Base-by-base conservation (phyloP, 1,139 yeast species). In the Petasospora fabianii region DNA sequence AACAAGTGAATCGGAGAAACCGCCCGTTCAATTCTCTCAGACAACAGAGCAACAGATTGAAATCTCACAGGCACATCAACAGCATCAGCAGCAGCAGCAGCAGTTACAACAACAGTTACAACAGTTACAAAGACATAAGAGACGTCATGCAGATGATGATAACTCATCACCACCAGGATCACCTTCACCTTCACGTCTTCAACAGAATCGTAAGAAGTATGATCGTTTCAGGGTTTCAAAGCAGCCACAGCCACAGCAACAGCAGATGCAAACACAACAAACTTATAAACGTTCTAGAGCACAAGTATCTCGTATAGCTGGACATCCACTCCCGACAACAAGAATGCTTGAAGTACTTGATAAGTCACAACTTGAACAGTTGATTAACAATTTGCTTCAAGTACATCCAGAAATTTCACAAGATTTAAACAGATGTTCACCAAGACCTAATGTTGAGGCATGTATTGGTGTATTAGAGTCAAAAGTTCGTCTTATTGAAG, bases 301-400 rank as follows among this genome's bases (percentile, higher is more conserved):
- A 4, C 31, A 24, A 3, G 15, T 28, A 3, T n/a, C 14, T 3
- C 28, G 50, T 14, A 47, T 56, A 11, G 30, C 44, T 13, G 65
- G 69, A 9, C 60, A 62, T 16, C 66, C 61, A 2, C 66, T 84
- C 42, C 84, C 90, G 2, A 59, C 82, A 18, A 59, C 65, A 35
- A 67, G 95, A 44, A 61, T 83, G 22, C 69, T 85, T 20, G 94
- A 85, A 59, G 77, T 84, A 6, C 64, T 85, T 46, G 84, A 80
- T 58, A 73, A 73, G 41, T 57, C 65, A 31, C 67, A 77, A 24
- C 65, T 86, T 31, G 80, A 77, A 52, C 55, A 57, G 14, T 59
- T 86, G 32, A 62, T 86, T 26, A 64, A 66, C 32, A 65, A 69
- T 27, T 65, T 85, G 38, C 69, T 84, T 21, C 65, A 68, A 18